These are phyloP conservation scores for Sordariomycetes sp. DNA, from an alignment of 2,329 filamentous ascomycete genomes.

Conservation along the genomic window DNA sequence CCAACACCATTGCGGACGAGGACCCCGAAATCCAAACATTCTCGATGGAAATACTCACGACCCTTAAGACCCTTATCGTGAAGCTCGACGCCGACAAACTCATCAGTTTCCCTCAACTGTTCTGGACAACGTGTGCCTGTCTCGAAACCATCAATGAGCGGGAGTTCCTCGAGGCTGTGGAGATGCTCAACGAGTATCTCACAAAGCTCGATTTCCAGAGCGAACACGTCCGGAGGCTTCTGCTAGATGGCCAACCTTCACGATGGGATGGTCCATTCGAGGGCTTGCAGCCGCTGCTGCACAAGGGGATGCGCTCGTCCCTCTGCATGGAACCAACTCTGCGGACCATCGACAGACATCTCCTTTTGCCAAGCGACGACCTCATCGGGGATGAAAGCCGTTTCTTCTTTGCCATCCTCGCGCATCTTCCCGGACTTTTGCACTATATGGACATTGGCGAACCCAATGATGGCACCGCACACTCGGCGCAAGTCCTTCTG, in stretches of 20 bases:
- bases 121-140: conserved; percentile 96
- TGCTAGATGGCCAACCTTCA: conserved; percentile 67
- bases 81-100: conserved; percentile 71
- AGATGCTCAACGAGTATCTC: conserved; percentile 81
- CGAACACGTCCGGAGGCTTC: conserved; percentile 49
- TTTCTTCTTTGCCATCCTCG: conserved; percentile 73
- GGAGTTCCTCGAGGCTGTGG: conserved; percentile 82
- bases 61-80: conserved; percentile 78
- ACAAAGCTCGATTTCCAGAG: conserved; percentile 71
- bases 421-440: conserved; percentile 81
- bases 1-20: conserved; percentile 93
- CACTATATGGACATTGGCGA: conserved; percentile 58
- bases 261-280: conserved; percentile 86
- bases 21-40: conserved; percentile 92
- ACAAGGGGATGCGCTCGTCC: conserved; percentile 86
- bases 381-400: conserved; percentile 74
- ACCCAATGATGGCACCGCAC: conserved; percentile 40
- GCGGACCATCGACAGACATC: conserved; percentile 63
- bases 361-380: conserved; percentile 63
- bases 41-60: conserved; percentile 94
- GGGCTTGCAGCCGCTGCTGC: conserved; percentile 71
- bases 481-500: conserved; percentile 57
- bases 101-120: conserved; percentile 83
- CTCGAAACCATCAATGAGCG: conserved; percentile 93
- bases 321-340: conserved; percentile 68